Evolutionary conservation across 75 land plant species (phyloP).

Genomic region (Isoetes taiwanensis): DNA sequence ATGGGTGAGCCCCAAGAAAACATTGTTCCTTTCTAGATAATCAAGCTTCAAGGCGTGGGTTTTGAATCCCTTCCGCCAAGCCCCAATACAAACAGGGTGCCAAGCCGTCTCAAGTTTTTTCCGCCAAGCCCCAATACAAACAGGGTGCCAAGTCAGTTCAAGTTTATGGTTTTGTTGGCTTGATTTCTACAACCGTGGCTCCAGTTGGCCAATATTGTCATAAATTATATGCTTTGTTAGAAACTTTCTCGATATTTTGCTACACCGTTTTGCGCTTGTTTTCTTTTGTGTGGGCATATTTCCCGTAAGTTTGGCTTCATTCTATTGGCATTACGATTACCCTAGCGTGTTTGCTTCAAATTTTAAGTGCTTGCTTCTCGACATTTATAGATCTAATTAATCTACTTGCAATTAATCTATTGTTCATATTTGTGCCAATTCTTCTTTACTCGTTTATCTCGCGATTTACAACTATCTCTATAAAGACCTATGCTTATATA

Average conservation of each 20-base stretch:
- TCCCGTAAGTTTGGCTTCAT: conserved; percentile 69
- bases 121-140: conserved; percentile 16
- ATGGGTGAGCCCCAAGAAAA: conserved; percentile 25
- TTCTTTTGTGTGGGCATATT: conserved; percentile 74
- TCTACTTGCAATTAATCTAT: too few species aligned
- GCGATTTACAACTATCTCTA: too few species aligned
- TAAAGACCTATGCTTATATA: too few species aligned
- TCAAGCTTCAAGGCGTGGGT: conserved; percentile 1
- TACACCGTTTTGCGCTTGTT: conserved; percentile 26
- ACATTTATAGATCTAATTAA: too few species aligned
- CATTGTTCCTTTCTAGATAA: conserved; percentile 23
- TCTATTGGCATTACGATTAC: conserved; percentile 60
- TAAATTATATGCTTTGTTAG: too few species aligned
- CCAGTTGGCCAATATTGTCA: too few species aligned
- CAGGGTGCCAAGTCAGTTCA: conserved; percentile 76
- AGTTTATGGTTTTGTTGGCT: conserved; percentile 90
- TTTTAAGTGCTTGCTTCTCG: too few species aligned
- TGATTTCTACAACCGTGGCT: conserved; percentile 66
- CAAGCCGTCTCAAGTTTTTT: conserved; percentile 4
- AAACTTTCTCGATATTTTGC: neutral
- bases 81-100: too few species aligned
- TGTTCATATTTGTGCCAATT: too few species aligned
- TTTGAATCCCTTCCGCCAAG: too few species aligned
- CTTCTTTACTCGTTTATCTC: too few species aligned
- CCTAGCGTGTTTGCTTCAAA: too few species aligned